Evolutionary conservation across 495 filamentous ascomycete species (phyloP), one percentile per base, ranked within the genome.

Genomic region (Tuber umbilicatum): DNA sequence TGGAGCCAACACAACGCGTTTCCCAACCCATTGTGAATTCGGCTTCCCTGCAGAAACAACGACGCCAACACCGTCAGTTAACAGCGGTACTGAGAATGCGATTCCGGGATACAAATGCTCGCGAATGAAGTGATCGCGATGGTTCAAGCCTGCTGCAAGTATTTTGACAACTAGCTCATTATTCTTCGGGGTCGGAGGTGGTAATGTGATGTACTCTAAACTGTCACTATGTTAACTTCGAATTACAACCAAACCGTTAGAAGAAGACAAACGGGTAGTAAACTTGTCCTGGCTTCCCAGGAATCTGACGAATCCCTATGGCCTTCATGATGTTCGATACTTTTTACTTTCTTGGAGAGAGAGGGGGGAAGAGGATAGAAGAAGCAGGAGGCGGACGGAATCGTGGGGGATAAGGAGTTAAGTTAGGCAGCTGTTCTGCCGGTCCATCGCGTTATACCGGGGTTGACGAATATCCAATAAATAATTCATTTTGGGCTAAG

Each of bases 51-150:
- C 85, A 10, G 85, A 83, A 47, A 88, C 85, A n/a, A 97, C 92
- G 45, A 86, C 82, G 40, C 93, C 94, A 75, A 86, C 88, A 40
- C 92, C 94, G 82, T 97, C 94, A 55, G 93, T 88, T 40, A 94
- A 86, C 39, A 97, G 84, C 0, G 94, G 93, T 41, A 88, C 83
- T 70, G 87, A 85, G 83, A 96, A 97, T 23, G 92, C 89, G 74
- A 91, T 89, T 70, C 88, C 89, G 1, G 94, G 94, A 86, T 97
- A 97, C 60, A 97, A 89, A 80, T 93, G 90, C 81, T 94, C 93
- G 73, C 94, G 92, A 83, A 95, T 90, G 86, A 97, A 97, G 79
- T 94, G 87, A 83, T 97, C 94, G 72, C 93, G 91, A 85, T 97
- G 94, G 85, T 97, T 97, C 72, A 97, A 89, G 23, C 94, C 89